Base-by-base conservation (phyloP, 768 basidiomycete genomes). In the Nidula microcarpa region DNA sequence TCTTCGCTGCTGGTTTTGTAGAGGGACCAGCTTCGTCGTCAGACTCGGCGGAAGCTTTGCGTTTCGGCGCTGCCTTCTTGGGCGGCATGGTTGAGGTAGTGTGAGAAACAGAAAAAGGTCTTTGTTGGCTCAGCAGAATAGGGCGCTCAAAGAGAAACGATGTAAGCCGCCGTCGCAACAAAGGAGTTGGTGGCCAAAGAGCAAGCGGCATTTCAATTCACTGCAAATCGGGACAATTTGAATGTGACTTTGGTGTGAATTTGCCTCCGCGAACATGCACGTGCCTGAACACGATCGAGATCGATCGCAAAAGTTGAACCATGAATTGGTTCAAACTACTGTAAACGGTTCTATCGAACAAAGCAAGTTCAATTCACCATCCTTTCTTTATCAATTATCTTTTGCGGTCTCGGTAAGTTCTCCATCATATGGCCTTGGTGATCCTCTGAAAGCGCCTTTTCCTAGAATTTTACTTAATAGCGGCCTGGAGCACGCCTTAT, bases 11-110 rank as follows among this genome's bases (percentile, higher is more conserved):
- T 30, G 23, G 23, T 30, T 30, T 30, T 41, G 47, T 45, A 23
- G 53, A 47, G 41, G 60, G 16, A 52, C 65, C 55, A 46, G 54
- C 57, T 43, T 74, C 73, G 8, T 55, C 58, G 35, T 68, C 68
- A 36, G 64, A 57, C 23, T 53, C 58, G 35, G n/a, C 16, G 32
- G 39, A 41, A 13, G 53, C 45, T 23, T 55, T 58, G 23, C 54
- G 43, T 45, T 53, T 57, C 11, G 54, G 34, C 39, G 56, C 43
- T 43, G 49, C 32, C 34, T 36, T 23, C 18, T 49, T 49, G 10
- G 48, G 48, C 3, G 34, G 48, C 34, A 33, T 33, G 23, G 34
- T 30, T 30, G 23, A 30, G 23, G 23, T 30, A 1, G 23, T 47
- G 2, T 14, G 16, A 8, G 13, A 14, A 30, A 13, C 47, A 30